Evolutionary conservation across 352 stramenopile genomes (phyloP).

Genomic region (Globisporangium cederbergense): DNA sequence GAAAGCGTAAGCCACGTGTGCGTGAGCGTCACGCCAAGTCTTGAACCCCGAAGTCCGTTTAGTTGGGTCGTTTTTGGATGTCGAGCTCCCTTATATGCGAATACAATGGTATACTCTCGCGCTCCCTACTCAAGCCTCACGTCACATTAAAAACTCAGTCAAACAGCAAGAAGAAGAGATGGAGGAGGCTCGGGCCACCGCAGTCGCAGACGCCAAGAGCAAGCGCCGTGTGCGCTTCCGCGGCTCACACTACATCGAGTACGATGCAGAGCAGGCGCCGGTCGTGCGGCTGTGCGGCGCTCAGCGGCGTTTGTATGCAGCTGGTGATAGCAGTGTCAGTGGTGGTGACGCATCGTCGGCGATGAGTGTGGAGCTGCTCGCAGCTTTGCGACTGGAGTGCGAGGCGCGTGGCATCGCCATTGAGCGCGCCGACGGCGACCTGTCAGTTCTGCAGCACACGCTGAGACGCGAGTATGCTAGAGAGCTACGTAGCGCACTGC

Average conservation of each 20-base stretch:
- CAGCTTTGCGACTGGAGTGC: conserved; percentile 37
- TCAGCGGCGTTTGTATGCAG: neutral
- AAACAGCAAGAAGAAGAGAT: too few relatives aligned
- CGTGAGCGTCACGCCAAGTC: neutral
- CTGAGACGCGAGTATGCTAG: conserved; percentile 26
- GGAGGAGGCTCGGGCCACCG: too few relatives aligned
- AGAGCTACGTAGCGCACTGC: conserved; percentile 34
- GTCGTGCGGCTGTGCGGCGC: conserved; percentile 39
- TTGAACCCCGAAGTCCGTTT: neutral
- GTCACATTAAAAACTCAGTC: too few relatives aligned
- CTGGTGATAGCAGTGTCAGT: neutral
- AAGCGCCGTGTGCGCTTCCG: conserved; percentile 41
- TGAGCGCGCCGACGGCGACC: conserved; percentile 1
- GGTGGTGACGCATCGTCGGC: neutral
- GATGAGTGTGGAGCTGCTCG: neutral
- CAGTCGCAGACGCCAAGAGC: too few relatives aligned
- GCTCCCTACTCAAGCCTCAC: too few relatives aligned
- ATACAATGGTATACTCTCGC: neutral
- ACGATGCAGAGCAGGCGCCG: conserved; percentile 36
- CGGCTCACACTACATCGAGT: conserved; percentile 63
- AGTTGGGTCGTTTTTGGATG: neutral
- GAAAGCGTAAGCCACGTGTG: neutral
- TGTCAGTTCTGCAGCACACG: conserved; percentile 7
- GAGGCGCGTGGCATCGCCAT: conserved; percentile 30
- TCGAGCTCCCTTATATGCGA: neutral